Base-by-base conservation (phyloP, 2,329 filamentous ascomycete genomes). In the Ophiocordyceps unilateralis region DNA sequence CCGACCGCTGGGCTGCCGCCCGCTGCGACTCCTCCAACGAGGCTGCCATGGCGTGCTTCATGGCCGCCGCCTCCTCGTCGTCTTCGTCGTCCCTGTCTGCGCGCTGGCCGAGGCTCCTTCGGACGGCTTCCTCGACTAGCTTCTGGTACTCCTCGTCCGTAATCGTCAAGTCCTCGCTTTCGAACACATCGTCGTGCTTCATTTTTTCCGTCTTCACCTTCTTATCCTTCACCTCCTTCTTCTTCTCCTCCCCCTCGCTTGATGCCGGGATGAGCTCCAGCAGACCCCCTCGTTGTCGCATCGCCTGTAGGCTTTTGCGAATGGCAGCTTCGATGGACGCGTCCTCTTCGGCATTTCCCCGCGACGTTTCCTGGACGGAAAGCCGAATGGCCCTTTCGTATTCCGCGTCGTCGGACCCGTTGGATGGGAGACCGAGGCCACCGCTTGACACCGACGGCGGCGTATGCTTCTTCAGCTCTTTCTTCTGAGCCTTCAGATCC, bases 251-350 rank as follows among this genome's bases (percentile, higher is more conserved):
- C 24, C 24, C 10, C 3, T 20, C 32, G 8, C 32, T n/a, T 4
- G 32, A 19, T 15, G n/a, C 51, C 19, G 47, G 34, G 12, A 55
- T 50, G 1, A 53, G 48, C 15, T 57, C 53, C 1, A 50, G 50
- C 9, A 56, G 46, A 39, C 52, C 52, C 4, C 51, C 55, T 23
- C 48, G 47, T 17, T 59, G 47, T 12, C 53, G 62, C 47, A 72
- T 61, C 30, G 83, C 77, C 14, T 63, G 64, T 15, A 91, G 67
- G 48, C 81, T 85, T 5, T 81, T 77, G 14, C 82, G 70, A 41
- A 93, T 81, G 1, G 83, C 83, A 19, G 74, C 68, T 54, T 87
- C 84, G 40, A 93, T 69, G 45, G 73, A 66, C 20, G 69, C 69
- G 52, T 91, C 85, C 56, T 91, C 81, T 19, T 75, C 68, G 0